A percentile compares a stretch with the other conserved stretches of the same genome.
These are phyloP conservation scores for Neurospora sp. DNA, from an alignment of 495 filamentous ascomycete genomes.

Conservation along the genomic window DNA sequence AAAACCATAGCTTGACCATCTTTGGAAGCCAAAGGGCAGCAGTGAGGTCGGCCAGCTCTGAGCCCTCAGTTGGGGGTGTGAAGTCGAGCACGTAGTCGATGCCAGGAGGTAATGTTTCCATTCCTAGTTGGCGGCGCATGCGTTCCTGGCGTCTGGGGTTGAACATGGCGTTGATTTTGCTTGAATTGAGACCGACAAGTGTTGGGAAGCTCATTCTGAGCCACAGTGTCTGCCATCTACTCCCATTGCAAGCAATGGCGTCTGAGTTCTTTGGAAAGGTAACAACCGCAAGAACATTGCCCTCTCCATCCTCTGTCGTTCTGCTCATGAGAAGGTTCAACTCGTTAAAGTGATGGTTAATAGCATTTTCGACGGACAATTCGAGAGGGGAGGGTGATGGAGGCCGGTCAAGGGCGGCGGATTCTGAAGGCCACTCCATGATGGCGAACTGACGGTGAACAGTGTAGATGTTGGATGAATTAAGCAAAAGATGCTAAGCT, in stretches of 20 bases:
- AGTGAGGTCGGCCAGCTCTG: constrained; percentile 47
- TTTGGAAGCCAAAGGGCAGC: constrained; percentile 48
- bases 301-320: constrained; percentile 22
- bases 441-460: background rate
- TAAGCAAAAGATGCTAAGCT: background rate
- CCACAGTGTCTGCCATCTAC: constrained; percentile 18
- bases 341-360: background rate
- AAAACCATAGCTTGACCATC: constrained; percentile 39
- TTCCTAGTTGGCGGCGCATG: constrained; percentile 16
- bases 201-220: constrained; percentile 37
- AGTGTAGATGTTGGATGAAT: background rate
- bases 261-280: constrained; percentile 30
- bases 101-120: constrained; percentile 26
- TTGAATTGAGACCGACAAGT: constrained; percentile 37
- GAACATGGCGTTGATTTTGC: constrained; percentile 39
- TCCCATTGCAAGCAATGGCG: constrained; percentile 9
- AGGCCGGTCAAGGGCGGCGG: background rate
- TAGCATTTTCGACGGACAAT: background rate
- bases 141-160: constrained; percentile 28
- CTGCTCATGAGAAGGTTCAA: background rate
- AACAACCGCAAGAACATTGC: constrained; percentile 47
- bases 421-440: background rate
- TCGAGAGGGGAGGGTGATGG: background rate
- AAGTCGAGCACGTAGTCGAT: constrained; percentile 52
- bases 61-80: constrained; percentile 47